These are phyloP conservation scores for Podospora pseudocomata DNA, from an alignment of 495 filamentous ascomycete genomes.

Conservation along the genomic window DNA sequence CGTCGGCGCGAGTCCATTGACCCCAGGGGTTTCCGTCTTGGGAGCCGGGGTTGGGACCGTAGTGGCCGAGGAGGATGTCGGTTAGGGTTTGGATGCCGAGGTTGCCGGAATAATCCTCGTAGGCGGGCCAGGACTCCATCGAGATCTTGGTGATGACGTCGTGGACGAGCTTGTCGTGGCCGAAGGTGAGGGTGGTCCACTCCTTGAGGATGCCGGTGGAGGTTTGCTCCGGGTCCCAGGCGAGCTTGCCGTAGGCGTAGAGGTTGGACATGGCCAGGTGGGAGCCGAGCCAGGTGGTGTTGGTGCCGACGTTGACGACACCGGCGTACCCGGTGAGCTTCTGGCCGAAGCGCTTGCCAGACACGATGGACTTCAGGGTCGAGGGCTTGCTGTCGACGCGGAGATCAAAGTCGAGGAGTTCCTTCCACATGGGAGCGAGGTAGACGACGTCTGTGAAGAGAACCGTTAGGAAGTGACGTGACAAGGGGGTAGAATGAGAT, in stretches of 20 bases:
- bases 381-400: constrained; percentile 52
- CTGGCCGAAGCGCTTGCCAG: constrained; percentile 56
- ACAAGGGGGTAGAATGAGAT: too few species aligned
- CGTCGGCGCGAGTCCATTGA: constrained; percentile 67
- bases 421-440: constrained; percentile 63
- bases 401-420: constrained; percentile 62
- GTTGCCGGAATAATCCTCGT: constrained; percentile 69
- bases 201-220: constrained; percentile 53
- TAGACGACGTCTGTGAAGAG: constrained; percentile 52
- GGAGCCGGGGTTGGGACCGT: constrained; percentile 61
- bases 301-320: constrained; percentile 66
- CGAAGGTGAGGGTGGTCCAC: constrained; percentile 66
- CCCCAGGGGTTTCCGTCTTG: constrained; percentile 69
- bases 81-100: constrained; percentile 67
- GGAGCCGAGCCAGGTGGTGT: constrained; percentile 64
- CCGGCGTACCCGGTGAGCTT: constrained; percentile 59
- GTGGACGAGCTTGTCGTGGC: constrained; percentile 49
- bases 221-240: constrained; percentile 56
- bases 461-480: too few species aligned
- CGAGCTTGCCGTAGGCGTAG: constrained; percentile 64
- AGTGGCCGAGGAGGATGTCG: constrained; percentile 64
- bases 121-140: constrained; percentile 66
- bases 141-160: constrained; percentile 60
- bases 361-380: constrained; percentile 55
- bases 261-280: constrained; percentile 70